Conservation (phyloP, 352 stramenopile species). For the Globisporangium abappressorium region DNA sequence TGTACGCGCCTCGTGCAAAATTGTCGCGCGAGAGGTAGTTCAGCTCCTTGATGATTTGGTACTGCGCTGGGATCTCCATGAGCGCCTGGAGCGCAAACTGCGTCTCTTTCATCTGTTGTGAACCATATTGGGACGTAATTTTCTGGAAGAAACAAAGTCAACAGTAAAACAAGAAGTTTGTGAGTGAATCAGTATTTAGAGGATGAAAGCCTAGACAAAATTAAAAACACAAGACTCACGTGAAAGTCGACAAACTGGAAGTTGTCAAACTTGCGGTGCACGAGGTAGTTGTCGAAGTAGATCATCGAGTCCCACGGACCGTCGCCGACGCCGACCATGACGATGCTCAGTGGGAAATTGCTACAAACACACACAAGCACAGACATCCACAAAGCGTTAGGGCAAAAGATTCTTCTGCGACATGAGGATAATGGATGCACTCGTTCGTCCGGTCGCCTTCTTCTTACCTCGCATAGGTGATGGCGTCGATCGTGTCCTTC, state of each 20-base stretch:
- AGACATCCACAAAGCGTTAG: neutral
- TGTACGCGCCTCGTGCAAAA: slow-evolving; percentile 30
- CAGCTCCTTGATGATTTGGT: slow-evolving; percentile 73
- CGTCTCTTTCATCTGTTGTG: slow-evolving; percentile 45
- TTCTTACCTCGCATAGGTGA: slow-evolving; percentile 50
- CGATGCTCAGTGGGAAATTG: slow-evolving; percentile 75
- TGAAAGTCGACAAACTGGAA: slow-evolving; percentile 88
- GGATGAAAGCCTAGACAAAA: neutral
- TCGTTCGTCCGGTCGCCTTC: neutral
- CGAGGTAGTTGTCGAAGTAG: slow-evolving; percentile 77
- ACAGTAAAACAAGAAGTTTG: neutral
- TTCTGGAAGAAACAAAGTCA: slow-evolving; percentile 27
- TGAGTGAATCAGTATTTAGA: neutral
- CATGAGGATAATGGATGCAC: neutral
- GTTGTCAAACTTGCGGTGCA: slow-evolving; percentile 82
- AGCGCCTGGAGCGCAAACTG: slow-evolving; percentile 82
- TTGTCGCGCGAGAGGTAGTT: slow-evolving; percentile 44
- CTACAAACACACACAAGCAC: slow-evolving; percentile 20
- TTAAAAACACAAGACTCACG: slow-evolving; percentile 17
- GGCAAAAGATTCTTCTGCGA: neutral
- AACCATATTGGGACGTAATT: slow-evolving; percentile 43
- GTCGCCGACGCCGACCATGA: slow-evolving; percentile 82
- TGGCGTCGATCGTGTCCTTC: slow-evolving; percentile 85
- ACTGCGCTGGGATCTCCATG: slow-evolving; percentile 86
- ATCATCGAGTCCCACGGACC: slow-evolving; percentile 81